Evolutionary conservation across 306 rosid genomes (phyloP).

Genomic region (Geum urbanum): DNA sequence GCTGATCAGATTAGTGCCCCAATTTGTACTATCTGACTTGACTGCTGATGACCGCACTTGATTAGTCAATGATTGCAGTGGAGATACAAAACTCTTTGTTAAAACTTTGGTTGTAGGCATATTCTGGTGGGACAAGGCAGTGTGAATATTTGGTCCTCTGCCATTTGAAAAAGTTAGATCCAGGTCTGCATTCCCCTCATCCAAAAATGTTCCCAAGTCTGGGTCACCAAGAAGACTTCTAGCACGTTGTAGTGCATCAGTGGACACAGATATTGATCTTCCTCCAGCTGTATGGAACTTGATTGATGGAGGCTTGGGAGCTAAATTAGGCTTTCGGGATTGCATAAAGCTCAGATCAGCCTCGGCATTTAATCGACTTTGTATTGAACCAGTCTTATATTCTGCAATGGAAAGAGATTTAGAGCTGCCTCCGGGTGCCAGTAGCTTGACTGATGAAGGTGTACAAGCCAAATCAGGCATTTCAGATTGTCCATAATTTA

Average conservation of each 20-base stretch:
- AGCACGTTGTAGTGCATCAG: slow-evolving; percentile 74
- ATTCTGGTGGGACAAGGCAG: slow-evolving; percentile 30
- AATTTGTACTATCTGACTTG: slow-evolving; percentile 33
- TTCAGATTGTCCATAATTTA: background rate
- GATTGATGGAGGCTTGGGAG: slow-evolving; percentile 43
- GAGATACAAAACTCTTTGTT: slow-evolving; percentile 40
- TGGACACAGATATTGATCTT: slow-evolving; percentile 75
- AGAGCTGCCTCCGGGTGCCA: background rate
- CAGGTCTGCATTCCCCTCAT: slow-evolving; percentile 38
- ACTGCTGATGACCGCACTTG: slow-evolving; percentile 35
- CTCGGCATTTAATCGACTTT: background rate
- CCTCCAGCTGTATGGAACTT: slow-evolving; percentile 85
- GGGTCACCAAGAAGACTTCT: slow-evolving; percentile 85
- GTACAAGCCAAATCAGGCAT: background rate
- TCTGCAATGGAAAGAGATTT: background rate
- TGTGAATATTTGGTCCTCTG: slow-evolving; percentile 29
- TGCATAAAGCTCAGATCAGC: background rate
- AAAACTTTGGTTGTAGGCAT: slow-evolving; percentile 19
- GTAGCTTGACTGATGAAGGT: slow-evolving; percentile 1
- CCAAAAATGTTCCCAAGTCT: slow-evolving; percentile 60
- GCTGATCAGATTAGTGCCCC: slow-evolving; percentile 57
- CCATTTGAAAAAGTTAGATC: slow-evolving; percentile 32
- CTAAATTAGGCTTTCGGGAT: slow-evolving; percentile 11
- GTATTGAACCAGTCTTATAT: background rate
- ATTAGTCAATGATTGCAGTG: slow-evolving; percentile 38